Conservation (phyloP, 805 yeast species). For the Monosporozyma unispora region DNA sequence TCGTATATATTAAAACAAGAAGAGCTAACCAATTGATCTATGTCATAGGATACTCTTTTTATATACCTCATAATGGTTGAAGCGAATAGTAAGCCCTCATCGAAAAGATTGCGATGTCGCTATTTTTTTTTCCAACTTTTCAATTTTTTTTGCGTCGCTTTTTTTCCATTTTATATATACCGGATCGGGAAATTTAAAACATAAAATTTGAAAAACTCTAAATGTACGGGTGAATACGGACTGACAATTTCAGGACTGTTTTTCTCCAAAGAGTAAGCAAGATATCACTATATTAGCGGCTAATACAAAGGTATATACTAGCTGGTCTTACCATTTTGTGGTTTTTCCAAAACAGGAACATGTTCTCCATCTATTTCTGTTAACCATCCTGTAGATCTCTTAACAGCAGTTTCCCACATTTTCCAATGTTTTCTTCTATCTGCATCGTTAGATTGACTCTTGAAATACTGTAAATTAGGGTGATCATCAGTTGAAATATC, state of each 20-base stretch:
- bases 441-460: constrained; percentile 40
- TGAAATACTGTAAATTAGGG: constrained; percentile 30
- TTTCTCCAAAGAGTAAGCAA: no score
- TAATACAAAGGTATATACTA: not conserved
- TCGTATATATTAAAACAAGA: not conserved
- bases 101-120: not conserved
- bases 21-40: not conserved
- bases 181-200: not conserved
- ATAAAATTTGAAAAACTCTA: no score
- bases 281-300: no score
- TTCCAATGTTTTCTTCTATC: constrained; percentile 59
- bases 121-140: not conserved
- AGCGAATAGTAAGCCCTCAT: not conserved
- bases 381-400: constrained; percentile 77
- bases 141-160: not conserved
- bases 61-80: no score
- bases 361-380: constrained; percentile 9
- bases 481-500: constrained; percentile 10
- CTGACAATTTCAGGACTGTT: not conserved
- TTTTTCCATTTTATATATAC: no score
- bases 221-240: not conserved
- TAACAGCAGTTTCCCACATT: constrained; percentile 80
- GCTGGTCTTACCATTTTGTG: not conserved
- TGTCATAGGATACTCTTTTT: not conserved
- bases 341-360: not conserved